Conservation (phyloP, 305 asterid species). For the Vinca major region DNA sequence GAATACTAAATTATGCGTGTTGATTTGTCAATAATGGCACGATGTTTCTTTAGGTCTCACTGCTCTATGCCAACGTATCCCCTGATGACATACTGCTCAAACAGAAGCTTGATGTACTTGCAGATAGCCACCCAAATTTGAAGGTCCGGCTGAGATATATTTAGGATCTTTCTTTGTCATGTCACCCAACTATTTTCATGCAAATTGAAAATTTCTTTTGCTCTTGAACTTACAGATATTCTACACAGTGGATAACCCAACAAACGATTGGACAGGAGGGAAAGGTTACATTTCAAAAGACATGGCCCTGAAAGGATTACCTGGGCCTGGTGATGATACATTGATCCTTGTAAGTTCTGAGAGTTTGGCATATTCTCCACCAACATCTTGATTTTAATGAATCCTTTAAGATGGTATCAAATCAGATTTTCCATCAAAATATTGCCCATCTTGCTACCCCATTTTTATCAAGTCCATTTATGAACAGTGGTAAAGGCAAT, state of each 20-base stretch:
- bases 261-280: constrained; percentile 84
- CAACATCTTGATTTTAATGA: not conserved
- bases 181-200: not conserved
- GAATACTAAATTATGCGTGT: not conserved
- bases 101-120: constrained; percentile 78
- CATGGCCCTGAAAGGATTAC: constrained; percentile 80
- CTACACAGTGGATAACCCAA: constrained; percentile 85
- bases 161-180: not conserved
- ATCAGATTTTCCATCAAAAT: not conserved
- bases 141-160: constrained; percentile 39
- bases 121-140: constrained; percentile 75
- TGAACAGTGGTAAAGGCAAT: not conserved
- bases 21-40: not conserved
- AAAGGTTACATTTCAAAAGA: constrained; percentile 70
- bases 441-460: not conserved
- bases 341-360: constrained; percentile 68
- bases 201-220: not conserved
- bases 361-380: not conserved
- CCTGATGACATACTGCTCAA: constrained; percentile 96
- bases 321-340: constrained; percentile 68
- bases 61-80: constrained; percentile 82
- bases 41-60: constrained; percentile 51
- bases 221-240: constrained; percentile 40
- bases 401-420: not conserved
- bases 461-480: not conserved